phyloP scores from a whole-genome alignment of 2,329 filamentous ascomycete genomes.

The Metarhizium guizhouense region DNA sequence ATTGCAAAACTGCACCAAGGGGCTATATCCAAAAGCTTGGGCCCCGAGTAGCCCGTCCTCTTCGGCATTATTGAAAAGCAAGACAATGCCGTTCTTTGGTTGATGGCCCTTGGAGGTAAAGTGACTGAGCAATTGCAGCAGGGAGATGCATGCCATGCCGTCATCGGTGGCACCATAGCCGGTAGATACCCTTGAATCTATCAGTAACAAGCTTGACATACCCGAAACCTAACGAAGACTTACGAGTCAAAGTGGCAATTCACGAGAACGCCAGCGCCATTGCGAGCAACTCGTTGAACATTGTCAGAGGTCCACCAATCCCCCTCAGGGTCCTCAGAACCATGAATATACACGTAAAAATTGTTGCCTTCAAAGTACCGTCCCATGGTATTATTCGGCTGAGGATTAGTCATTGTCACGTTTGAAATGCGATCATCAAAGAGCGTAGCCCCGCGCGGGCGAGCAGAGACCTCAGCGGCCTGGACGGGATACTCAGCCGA shows the following conservation, averaged over 20 bases:
- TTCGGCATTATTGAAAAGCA: conserved; percentile 90
- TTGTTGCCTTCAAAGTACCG: conserved; percentile 92
- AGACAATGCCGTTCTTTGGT: conserved; percentile 71
- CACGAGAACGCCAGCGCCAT: conserved; percentile 72
- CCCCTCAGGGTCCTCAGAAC: conserved; percentile 61
- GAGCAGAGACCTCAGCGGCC: background rate
- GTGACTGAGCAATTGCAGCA: conserved; percentile 78
- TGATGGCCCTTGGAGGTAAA: conserved; percentile 65
- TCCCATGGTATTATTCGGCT: conserved; percentile 17
- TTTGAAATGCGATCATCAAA: conserved; percentile 78
- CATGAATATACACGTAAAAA: conserved; percentile 83
- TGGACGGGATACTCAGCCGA: background rate
- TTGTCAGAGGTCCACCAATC: conserved; percentile 58
- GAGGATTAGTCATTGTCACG: conserved; percentile 61
- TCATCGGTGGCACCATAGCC: conserved; percentile 92
- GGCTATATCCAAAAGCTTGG: conserved; percentile 73
- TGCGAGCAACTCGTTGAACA: conserved; percentile 36
- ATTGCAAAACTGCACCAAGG: conserved; percentile 69
- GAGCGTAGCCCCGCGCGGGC: conserved; percentile 42
- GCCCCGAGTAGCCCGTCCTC: conserved; percentile 89
- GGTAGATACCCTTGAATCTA: conserved; percentile 63
- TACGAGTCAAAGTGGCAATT: conserved; percentile 87
- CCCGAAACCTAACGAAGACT: conserved; percentile 13
- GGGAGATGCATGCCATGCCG: conserved; percentile 78
- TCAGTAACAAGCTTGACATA: background rate